Percentiles rank a stretch among this genome's conserved stretches.
These are phyloP conservation scores for Quillaja saponaria DNA, from an alignment of 306 rosid species.

Conservation along the genomic window DNA sequence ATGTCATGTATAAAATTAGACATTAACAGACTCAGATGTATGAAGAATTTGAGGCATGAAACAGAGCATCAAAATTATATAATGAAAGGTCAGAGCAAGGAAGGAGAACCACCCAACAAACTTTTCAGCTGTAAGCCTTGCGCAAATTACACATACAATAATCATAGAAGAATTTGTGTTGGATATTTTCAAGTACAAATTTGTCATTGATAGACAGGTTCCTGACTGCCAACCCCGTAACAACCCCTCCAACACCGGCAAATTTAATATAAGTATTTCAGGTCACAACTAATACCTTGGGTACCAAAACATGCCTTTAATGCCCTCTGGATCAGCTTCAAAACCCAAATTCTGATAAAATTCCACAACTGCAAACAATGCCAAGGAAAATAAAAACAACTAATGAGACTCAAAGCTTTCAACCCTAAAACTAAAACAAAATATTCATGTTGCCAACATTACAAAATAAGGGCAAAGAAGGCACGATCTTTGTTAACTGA, in stretches of 20 bases:
- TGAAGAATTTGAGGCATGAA: slow-evolving; percentile 16
- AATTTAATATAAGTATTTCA: slow-evolving; percentile 8
- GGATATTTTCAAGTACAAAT: slow-evolving; percentile 23
- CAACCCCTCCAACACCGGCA: slow-evolving; percentile 21
- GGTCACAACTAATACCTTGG: slow-evolving; percentile 50
- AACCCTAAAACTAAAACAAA: slow-evolving; percentile 2
- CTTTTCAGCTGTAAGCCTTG: background rate
- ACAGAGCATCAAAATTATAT: slow-evolving; percentile 12
- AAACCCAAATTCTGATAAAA: slow-evolving; percentile 89
- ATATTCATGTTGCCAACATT: no score
- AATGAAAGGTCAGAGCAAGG: slow-evolving; percentile 11
- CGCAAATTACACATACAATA: no score
- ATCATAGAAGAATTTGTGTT: slow-evolving; percentile 25
- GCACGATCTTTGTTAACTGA: background rate
- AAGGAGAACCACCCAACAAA: slow-evolving; percentile 14
- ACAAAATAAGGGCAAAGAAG: background rate
- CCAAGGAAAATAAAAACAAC: slow-evolving; percentile 19
- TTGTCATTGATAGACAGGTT: background rate
- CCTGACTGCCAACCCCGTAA: slow-evolving; percentile 9
- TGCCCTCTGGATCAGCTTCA: slow-evolving; percentile 95
- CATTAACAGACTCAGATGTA: no score
- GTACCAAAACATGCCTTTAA: slow-evolving; percentile 97
- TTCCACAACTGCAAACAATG: slow-evolving; percentile 74
- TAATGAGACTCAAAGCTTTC: slow-evolving; percentile 8
- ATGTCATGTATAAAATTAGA: slow-evolving; percentile 5